These are phyloP conservation scores for Tolypocladium paradoxum DNA, from an alignment of 2,329 filamentous ascomycete genomes.

Conservation along the genomic window DNA sequence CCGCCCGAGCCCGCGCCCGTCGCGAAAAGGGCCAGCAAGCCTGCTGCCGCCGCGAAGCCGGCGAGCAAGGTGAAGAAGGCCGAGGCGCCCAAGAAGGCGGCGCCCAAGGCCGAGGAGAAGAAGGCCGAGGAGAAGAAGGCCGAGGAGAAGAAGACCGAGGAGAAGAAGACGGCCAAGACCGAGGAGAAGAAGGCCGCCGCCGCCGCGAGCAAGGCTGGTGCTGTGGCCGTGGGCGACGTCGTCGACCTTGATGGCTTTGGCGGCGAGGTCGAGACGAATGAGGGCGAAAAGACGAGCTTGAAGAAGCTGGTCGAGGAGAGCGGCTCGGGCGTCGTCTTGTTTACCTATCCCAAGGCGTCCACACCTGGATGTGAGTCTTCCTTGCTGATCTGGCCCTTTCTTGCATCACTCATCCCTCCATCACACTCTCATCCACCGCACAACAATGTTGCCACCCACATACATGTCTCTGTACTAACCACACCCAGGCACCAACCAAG, in stretches of 20 bases:
- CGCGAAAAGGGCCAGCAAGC: slow-evolving; percentile 28
- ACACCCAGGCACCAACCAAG: slow-evolving; percentile 77
- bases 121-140: slow-evolving; percentile 13
- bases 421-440: background rate
- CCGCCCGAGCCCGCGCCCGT: slow-evolving; percentile 33
- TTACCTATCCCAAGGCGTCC: slow-evolving; percentile 91
- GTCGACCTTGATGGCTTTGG: slow-evolving; percentile 50
- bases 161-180: slow-evolving; percentile 12
- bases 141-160: slow-evolving; percentile 23
- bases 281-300: slow-evolving; percentile 69
- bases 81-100: slow-evolving; percentile 12
- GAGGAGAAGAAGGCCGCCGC: slow-evolving; percentile 17
- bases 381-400: background rate
- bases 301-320: slow-evolving; percentile 74
- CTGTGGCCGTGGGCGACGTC: slow-evolving; percentile 42
- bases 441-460: background rate
- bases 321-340: slow-evolving; percentile 77
- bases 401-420: slow-evolving; percentile 1
- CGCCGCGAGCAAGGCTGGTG: slow-evolving; percentile 19
- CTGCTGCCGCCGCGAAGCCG: slow-evolving; percentile 28
- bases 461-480: background rate
- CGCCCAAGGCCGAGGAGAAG: slow-evolving; percentile 9
- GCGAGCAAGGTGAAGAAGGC: slow-evolving; percentile 20
- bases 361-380: slow-evolving; percentile 77
- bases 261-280: slow-evolving; percentile 72